These are phyloP conservation scores for Clitopilus passeckerianus DNA, from an alignment of 768 basidiomycete species.

Conservation along the genomic window DNA sequence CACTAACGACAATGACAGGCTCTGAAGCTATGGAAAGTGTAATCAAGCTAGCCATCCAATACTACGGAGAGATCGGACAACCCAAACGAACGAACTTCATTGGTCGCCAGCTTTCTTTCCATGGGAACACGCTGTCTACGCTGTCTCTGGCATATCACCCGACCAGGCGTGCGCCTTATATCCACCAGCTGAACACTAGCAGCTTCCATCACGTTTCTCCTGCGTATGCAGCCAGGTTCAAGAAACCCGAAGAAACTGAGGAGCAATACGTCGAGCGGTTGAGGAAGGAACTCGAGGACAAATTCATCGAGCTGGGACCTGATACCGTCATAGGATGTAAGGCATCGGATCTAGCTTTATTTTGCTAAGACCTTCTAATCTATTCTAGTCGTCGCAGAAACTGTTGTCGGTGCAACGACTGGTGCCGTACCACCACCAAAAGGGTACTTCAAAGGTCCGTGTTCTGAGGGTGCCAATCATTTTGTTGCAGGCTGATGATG, in stretches of 20 bases:
- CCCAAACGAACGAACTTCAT: constrained; percentile 74
- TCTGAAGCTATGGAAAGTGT: constrained; percentile 88
- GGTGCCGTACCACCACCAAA: constrained; percentile 74
- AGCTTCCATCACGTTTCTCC: constrained; percentile 86
- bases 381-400: constrained; percentile 69
- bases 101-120: constrained; percentile 72
- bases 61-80: constrained; percentile 67
- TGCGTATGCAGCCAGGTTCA: constrained; percentile 80
- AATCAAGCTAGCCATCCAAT: constrained; percentile 81
- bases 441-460: constrained; percentile 68
- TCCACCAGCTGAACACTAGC: constrained; percentile 53
- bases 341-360: constrained; percentile 15
- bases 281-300: constrained; percentile 77
- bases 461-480: too few relatives aligned
- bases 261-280: constrained; percentile 78
- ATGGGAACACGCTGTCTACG: constrained; percentile 78
- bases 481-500: too few relatives aligned
- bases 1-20: constrained; percentile 33
- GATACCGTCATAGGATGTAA: constrained; percentile 79
- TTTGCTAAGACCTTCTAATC: not conserved
- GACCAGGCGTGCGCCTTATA: constrained; percentile 63
- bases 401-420: constrained; percentile 83
- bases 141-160: constrained; percentile 68
- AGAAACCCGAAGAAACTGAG: constrained; percentile 62
- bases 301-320: constrained; percentile 78